phyloP scores from a whole-genome alignment of 768 basidiomycete species.

The Tephrocybe sp. region DNA sequence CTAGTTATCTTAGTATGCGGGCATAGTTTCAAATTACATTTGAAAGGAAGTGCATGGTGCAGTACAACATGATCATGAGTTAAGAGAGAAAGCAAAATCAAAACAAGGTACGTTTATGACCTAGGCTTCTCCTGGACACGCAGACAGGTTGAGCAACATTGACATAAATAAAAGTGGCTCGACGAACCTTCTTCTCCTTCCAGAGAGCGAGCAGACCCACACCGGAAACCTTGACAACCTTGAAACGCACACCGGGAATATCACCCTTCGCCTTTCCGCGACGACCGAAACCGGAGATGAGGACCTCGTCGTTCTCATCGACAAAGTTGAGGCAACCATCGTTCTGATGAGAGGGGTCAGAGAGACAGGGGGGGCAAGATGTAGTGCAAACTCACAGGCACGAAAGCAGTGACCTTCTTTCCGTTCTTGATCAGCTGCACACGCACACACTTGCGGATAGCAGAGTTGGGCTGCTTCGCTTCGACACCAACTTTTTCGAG shows the following conservation, averaged over 20 bases:
- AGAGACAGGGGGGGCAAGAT: neutral
- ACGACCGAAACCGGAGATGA: conserved; percentile 99
- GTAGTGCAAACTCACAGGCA: conserved; percentile 67
- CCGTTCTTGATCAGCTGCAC: conserved; percentile 99
- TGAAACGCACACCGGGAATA: conserved; percentile 99
- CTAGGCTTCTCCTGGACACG: conserved; percentile 70
- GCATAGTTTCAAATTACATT: conserved; percentile 9
- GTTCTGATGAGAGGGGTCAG: conserved; percentile 49
- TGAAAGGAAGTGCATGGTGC: conserved; percentile 8
- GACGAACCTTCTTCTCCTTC: conserved; percentile 97
- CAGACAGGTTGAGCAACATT: neutral
- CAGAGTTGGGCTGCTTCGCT: conserved; percentile 99
- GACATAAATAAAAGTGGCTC: neutral
- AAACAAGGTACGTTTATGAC: conserved; percentile 32
- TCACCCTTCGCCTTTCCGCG: conserved; percentile 99
- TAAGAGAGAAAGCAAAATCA: conserved; percentile 12
- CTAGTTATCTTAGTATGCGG: neutral
- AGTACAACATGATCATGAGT: conserved; percentile 16
- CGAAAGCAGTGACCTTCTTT: conserved; percentile 99
- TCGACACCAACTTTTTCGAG: conserved; percentile 99
- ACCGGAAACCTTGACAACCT: conserved; percentile 99
- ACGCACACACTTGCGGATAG: conserved; percentile 99
- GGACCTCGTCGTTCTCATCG: conserved; percentile 99
- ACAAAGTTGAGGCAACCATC: conserved; percentile 98
- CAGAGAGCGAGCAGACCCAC: conserved; percentile 97